Evolutionary conservation across 1,284 basidiomycete species (phyloP), one percentile per base, ranked within the genome.

Genomic region (Trametes sp.): DNA sequence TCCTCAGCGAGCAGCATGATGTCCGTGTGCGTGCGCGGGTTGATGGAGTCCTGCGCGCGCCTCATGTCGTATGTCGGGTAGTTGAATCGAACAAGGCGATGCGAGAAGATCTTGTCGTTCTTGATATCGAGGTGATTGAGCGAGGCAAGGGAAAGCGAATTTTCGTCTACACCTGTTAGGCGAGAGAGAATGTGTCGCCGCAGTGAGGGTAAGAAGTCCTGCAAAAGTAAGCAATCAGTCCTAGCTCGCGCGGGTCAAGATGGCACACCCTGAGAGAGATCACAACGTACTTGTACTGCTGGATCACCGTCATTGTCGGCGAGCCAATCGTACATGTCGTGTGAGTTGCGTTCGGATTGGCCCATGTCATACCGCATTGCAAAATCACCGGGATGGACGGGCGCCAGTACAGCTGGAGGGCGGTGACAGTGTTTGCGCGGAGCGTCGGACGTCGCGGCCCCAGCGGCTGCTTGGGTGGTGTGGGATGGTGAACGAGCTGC

Each of bases 21-120:
- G 61, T 81, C 70, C 2, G 73, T 33, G 38, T 72, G 69, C 2
- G 69, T 72, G 1, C 65, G 45, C 0, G 73, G 76, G 53, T 79
- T 81, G 53, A 82, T 61, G 0, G 68, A 69, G 52, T 83, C 81
- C 52, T 77, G 75, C 9, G 68, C 69, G 2, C 74, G 70, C 2
- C 71, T 69, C 19, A 80, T 54, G 54, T 83, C 75, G 59, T 83
- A 83, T 5, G 79, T 81, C 0, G 79, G 82, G 63, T 79, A 82
- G 57, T 82, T 79, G 52, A 83, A 60, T 0, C 68, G 63, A n/a
- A 77, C 45, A 0, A 63, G 64, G n/a, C 73, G 69, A 50, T 75
- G 70, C 0, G 51, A 36, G 58, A 76, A 80, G 0, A 82, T 68
- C 2, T 41, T 42, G 41, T 75, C 57, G 31, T 75, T 59, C 1